Base-by-base conservation (phyloP, 2,329 filamentous ascomycete species). In the Curvularia sp. region DNA sequence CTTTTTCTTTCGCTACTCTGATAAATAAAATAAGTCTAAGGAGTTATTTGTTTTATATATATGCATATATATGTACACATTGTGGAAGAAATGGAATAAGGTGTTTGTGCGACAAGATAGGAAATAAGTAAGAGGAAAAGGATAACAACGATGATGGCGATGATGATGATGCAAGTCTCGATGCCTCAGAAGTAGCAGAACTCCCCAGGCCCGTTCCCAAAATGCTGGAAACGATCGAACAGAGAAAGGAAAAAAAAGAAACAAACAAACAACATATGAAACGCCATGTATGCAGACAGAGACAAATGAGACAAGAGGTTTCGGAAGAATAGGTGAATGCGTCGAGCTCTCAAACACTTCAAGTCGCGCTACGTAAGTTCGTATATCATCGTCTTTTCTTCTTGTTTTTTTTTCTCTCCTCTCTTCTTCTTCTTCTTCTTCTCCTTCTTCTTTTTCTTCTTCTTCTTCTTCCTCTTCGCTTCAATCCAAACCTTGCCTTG, bases 281-380 rank as follows among this genome's bases (percentile, higher is more conserved):
- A n/a, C 34, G 34, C 34, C 34, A 13, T 36, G 15, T 36, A 36
- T 36, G 34, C 34, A 36, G n/a, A 15, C 34, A 36, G n/a, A 13
- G 38, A 25, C 3, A 43, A n/a, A 43, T 43, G 41, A 43, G 13
- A 45, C 25, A 18, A 21, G 48, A 23, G 21, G 13, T 43, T 28
- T 28, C 12, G 13, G 21, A 48, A 30, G 46, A 38, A 38, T 18
- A 36, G 23, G 42, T 54, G 36, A 39, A 50, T 55, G 36, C 47
- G 46, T 50, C 49, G 32, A 49, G 53, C 53, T 49, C 27, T 30
- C 28, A 34, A 43, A 50, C 13, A 27, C 19, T 43, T 43, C 41
- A 43, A 28, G 15, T 55, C 39, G 48, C 53, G 53, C 53, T 55
- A 48, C 53, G 49, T 55, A 49, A 46, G 48, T 55, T 55, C 53